Evolutionary conservation across 768 basidiomycete genomes (phyloP).

Genomic region (Strobilomyces dryophilus): DNA sequence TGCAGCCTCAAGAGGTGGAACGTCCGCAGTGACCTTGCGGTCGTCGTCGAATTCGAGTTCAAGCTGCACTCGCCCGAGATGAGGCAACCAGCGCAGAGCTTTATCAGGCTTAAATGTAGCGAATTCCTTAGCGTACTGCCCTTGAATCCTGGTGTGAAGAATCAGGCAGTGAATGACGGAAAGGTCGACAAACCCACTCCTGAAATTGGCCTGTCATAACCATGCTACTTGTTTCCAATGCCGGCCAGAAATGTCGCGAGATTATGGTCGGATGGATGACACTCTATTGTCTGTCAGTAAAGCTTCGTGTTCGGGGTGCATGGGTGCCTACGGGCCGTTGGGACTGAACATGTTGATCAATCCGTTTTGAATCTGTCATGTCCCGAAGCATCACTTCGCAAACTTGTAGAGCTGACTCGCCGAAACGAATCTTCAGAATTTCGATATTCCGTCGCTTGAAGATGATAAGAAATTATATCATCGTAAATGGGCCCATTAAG

Average conservation of each 20-base stretch:
- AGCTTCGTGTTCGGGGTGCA: not conserved
- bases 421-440: constrained; percentile 93
- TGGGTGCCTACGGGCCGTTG: constrained; percentile 52
- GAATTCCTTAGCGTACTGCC: constrained; percentile 73
- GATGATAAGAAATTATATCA: constrained; percentile 2
- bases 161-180: not conserved
- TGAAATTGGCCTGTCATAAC: constrained; percentile 84
- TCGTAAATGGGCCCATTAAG: not conserved
- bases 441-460: constrained; percentile 85
- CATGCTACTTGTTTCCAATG: constrained; percentile 68
- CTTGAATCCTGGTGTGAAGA: constrained; percentile 53
- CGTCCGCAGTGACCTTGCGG: constrained; percentile 68
- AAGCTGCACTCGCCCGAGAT: constrained; percentile 80
- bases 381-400: constrained; percentile 99
- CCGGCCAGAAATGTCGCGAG: constrained; percentile 94
- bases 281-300: constrained; percentile 39
- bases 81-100: constrained; percentile 81
- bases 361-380: constrained; percentile 90
- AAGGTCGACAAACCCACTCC: constrained; percentile 42
- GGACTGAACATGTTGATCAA: constrained; percentile 82
- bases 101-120: constrained; percentile 90
- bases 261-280: constrained; percentile 86
- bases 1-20: constrained; percentile 86
- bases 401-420: constrained; percentile 86
- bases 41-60: constrained; percentile 87